phyloP scores from a whole-genome alignment of 768 basidiomycete genomes.

The Nevesoporus exiguus region DNA sequence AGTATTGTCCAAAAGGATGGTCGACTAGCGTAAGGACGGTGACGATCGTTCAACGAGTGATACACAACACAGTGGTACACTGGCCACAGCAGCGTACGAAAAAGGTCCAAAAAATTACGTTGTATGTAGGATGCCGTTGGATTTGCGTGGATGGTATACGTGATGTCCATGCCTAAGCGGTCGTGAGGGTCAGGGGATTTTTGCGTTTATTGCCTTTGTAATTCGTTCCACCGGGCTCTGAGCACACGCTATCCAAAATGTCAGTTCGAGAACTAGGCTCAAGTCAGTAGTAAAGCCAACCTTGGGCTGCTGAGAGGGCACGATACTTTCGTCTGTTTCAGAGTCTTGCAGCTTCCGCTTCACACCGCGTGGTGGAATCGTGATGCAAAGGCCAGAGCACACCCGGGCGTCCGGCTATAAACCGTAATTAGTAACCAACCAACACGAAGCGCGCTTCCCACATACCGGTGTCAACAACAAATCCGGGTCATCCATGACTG shows the following conservation, averaged over 20 bases:
- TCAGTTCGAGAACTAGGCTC: not conserved
- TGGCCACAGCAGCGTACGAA: not conserved
- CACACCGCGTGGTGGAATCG: conserved; percentile 15
- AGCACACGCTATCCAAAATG: conserved; percentile 13
- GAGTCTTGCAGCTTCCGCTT: conserved; percentile 26
- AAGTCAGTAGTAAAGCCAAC: not conserved
- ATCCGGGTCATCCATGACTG: conserved; percentile 12
- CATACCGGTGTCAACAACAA: conserved; percentile 18
- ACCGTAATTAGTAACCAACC: not conserved
- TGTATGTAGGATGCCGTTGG: not conserved
- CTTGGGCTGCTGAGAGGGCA: conserved; percentile 17
- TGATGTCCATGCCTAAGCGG: not conserved
- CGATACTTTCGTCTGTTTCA: not conserved
- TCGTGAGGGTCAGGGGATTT: not conserved
- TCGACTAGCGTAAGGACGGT: not conserved
- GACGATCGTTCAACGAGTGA: conserved; percentile 1
- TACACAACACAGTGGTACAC: not conserved
- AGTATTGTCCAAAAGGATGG: conserved; percentile 1
- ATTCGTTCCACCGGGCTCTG: conserved; percentile 15
- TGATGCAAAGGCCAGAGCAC: conserved; percentile 25
- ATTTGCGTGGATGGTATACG: conserved; percentile 6
- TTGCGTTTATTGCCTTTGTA: conserved; percentile 2
- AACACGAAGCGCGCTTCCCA: not conserved
- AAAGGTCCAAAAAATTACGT: not conserved
- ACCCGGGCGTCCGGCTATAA: conserved; percentile 3